Conservation (phyloP, 2,329 filamentous ascomycete species). For the Cadophora sp. region DNA sequence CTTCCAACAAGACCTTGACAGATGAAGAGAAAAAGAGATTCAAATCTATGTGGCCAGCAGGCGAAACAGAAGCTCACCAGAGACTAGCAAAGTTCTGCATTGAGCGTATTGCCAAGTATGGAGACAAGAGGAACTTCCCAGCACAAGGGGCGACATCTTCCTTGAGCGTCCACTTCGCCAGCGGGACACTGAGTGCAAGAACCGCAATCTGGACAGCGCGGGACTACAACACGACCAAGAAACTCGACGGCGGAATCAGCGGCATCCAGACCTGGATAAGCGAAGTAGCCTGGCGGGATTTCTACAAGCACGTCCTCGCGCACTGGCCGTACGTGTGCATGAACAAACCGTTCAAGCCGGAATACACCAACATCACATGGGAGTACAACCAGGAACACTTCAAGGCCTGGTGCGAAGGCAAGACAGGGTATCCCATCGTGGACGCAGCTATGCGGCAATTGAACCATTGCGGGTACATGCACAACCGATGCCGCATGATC, state of each 20-base stretch:
- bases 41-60: constrained; percentile 71
- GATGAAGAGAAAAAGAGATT: constrained; percentile 65
- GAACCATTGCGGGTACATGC: constrained; percentile 74
- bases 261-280: constrained; percentile 79
- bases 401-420: constrained; percentile 74
- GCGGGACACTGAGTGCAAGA: constrained; percentile 71
- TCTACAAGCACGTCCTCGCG: constrained; percentile 85
- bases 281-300: constrained; percentile 86
- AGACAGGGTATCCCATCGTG: constrained; percentile 82
- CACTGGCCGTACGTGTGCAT: constrained; percentile 87
- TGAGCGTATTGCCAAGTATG: constrained; percentile 67
- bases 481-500: constrained; percentile 86
- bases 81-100: constrained; percentile 72
- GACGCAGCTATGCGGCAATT: constrained; percentile 88
- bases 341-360: constrained; percentile 82
- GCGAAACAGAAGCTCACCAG: constrained; percentile 72
- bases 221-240: constrained; percentile 66
- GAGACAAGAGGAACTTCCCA: constrained; percentile 70
- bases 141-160: constrained; percentile 67
- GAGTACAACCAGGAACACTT: constrained; percentile 76
- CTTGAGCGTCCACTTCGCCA: constrained; percentile 75
- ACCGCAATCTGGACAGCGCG: constrained; percentile 70
- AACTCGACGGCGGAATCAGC: constrained; percentile 69
- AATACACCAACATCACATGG: constrained; percentile 84
- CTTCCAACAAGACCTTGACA: constrained; percentile 66